Percentiles rank a stretch among this genome's conserved stretches.
phyloP scores from a whole-genome alignment of 306 rosid species.

The Styphnolobium japonicum region DNA sequence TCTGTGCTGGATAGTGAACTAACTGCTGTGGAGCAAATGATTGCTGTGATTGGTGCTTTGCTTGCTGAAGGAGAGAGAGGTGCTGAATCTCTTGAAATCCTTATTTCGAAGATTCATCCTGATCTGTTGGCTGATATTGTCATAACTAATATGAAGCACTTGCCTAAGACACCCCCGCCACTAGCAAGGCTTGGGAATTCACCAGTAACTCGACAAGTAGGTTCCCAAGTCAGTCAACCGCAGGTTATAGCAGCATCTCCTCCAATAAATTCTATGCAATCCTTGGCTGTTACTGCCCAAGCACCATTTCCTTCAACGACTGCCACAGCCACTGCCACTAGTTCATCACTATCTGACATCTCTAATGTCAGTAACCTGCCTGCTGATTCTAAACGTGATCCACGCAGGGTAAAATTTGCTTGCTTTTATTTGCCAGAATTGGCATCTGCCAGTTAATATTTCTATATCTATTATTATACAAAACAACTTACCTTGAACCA shows the following conservation, averaged over 20 bases:
- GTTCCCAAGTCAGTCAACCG: conserved; percentile 43
- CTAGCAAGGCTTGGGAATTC: conserved; percentile 63
- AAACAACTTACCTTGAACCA: conserved; percentile 16
- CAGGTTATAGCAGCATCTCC: conserved; percentile 50
- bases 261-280: conserved; percentile 55
- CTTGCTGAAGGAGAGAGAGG: conserved; percentile 99
- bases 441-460: not conserved
- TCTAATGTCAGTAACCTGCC: conserved; percentile 51
- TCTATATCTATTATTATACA: not conserved
- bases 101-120: conserved; percentile 88
- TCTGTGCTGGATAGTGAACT: conserved; percentile 61
- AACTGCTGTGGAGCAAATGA: conserved; percentile 94
- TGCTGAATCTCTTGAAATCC: conserved; percentile 91
- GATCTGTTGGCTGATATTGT: conserved; percentile 98
- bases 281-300: conserved; percentile 55
- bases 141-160: conserved; percentile 89
- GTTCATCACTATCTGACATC: conserved; percentile 52
- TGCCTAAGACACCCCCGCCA: conserved; percentile 77
- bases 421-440: conserved; percentile 10
- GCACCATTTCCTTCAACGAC: conserved; percentile 44
- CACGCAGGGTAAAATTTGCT: conserved; percentile 72
- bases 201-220: conserved; percentile 49
- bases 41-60: conserved; percentile 93
- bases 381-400: conserved; percentile 87
- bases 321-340: conserved; percentile 38